A percentile compares a stretch with the other conserved stretches of the same genome.
phyloP scores from a whole-genome alignment of 176 grass and related monocot genomes.

The Luzula sylvatica region DNA sequence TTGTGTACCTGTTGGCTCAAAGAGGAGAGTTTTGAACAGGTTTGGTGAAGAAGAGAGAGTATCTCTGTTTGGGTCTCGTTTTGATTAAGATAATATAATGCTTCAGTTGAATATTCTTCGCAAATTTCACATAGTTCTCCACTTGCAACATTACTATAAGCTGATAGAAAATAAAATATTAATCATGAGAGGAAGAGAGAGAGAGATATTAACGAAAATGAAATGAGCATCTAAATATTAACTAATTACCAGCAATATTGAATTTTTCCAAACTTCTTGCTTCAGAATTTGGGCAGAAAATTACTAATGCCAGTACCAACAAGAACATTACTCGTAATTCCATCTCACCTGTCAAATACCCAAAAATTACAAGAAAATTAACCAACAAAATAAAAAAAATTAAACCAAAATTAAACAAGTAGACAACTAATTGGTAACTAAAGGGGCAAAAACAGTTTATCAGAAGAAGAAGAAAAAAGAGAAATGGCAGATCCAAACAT shows the following conservation, averaged over 20 bases:
- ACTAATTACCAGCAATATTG: neutral
- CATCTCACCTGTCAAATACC: constrained; percentile 9
- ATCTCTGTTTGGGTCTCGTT: constrained; percentile 53
- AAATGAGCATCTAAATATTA: neutral
- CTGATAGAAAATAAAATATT: constrained; percentile 25
- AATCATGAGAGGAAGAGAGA: neutral
- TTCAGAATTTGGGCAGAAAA: neutral
- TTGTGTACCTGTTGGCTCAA: constrained; percentile 46
- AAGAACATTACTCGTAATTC: neutral
- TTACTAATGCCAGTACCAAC: constrained; percentile 8
- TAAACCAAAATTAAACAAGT: neutral
- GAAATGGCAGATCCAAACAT: too few relatives aligned
- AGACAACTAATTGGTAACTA: neutral
- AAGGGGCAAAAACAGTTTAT: neutral
- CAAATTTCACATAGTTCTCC: constrained; percentile 47
- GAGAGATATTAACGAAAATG: neutral
- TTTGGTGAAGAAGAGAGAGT: constrained; percentile 37
- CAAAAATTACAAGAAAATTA: neutral
- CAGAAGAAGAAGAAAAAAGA: too few relatives aligned
- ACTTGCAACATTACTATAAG: constrained; percentile 10
- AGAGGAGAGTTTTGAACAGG: constrained; percentile 25
- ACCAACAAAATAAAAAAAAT: neutral
- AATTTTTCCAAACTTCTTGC: neutral
- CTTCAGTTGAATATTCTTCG: constrained; percentile 41
- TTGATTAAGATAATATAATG: constrained; percentile 37